These are phyloP conservation scores for Nitzschia inconspicua DNA, from an alignment of 108 stramenopile genomes.

Conservation along the genomic window DNA sequence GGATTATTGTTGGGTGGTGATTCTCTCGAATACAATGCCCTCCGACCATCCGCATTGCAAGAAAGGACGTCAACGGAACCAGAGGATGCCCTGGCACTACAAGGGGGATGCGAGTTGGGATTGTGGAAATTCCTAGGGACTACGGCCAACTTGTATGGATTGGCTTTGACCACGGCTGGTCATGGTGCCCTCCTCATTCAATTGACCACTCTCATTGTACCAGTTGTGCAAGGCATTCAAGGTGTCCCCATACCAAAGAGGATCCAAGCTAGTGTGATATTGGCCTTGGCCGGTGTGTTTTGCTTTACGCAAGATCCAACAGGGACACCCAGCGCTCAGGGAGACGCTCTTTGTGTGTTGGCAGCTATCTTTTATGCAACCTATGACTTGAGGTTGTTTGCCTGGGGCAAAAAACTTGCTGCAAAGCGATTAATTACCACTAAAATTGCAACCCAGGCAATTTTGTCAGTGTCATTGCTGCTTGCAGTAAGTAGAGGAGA, in stretches of 20 bases:
- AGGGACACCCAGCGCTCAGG: constrained; percentile 33
- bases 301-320: constrained; percentile 66
- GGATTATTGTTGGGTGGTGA: constrained; percentile 52
- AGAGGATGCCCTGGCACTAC: neutral
- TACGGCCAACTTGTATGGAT: constrained; percentile 68
- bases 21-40: constrained; percentile 34
- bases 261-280: constrained; percentile 51
- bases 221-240: constrained; percentile 52
- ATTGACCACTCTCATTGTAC: constrained; percentile 76
- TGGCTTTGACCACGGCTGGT: constrained; percentile 66
- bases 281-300: constrained; percentile 65
- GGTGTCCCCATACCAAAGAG: constrained; percentile 68
- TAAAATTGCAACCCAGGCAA: constrained; percentile 68
- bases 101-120: constrained; percentile 48
- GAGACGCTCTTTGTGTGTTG: constrained; percentile 60
- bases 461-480: constrained; percentile 42
- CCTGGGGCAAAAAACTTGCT: constrained; percentile 60
- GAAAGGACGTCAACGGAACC: neutral
- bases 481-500: neutral
- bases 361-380: constrained; percentile 77
- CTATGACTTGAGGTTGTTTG: constrained; percentile 69
- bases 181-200: constrained; percentile 82
- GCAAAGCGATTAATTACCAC: constrained; percentile 55
- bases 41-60: constrained; percentile 33
- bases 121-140: constrained; percentile 70